These are phyloP conservation scores for Neonectria sp. DNA, from an alignment of 2,329 filamentous ascomycete genomes.

Conservation along the genomic window DNA sequence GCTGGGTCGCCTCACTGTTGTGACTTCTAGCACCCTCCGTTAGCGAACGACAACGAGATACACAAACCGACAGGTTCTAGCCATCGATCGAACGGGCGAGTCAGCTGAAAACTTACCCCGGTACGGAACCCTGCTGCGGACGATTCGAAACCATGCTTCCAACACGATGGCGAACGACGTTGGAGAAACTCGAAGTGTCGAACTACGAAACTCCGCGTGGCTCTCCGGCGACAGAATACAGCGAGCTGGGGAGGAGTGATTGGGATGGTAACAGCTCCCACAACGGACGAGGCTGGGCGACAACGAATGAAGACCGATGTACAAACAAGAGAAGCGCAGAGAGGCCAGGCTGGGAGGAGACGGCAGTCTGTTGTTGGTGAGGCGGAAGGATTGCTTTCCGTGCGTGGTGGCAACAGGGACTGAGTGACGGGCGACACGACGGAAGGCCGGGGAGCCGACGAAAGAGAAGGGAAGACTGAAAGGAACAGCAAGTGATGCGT, in stretches of 20 bases:
- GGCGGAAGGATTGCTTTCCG: neutral
- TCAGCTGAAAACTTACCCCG: conserved; percentile 5
- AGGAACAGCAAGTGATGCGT: neutral
- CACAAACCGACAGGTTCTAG: neutral
- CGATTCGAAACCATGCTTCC: conserved; percentile 18
- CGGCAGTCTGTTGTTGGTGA: neutral
- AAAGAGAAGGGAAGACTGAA: neutral
- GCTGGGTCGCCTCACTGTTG: neutral
- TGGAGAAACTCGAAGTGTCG: neutral
- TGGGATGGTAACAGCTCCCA: neutral
- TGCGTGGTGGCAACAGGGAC: neutral
- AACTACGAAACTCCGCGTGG: neutral
- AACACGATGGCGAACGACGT: conserved; percentile 1
- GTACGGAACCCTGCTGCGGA: conserved; percentile 23
- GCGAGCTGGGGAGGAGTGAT: neutral
- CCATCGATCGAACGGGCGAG: neutral
- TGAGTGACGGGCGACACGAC: neutral
- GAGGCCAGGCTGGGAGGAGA: neutral
- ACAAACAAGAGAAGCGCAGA: neutral
- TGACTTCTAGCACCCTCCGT: neutral
- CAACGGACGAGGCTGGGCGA: neutral
- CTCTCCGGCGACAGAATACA: neutral
- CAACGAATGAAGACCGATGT: neutral
- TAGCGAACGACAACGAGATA: conserved; percentile 10
- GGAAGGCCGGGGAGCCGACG: neutral